Evolutionary conservation across 192 early-diverging fungal genomes (phyloP), one percentile per base, ranked within the genome.

Genomic region (Radiomyces spectabilis): DNA sequence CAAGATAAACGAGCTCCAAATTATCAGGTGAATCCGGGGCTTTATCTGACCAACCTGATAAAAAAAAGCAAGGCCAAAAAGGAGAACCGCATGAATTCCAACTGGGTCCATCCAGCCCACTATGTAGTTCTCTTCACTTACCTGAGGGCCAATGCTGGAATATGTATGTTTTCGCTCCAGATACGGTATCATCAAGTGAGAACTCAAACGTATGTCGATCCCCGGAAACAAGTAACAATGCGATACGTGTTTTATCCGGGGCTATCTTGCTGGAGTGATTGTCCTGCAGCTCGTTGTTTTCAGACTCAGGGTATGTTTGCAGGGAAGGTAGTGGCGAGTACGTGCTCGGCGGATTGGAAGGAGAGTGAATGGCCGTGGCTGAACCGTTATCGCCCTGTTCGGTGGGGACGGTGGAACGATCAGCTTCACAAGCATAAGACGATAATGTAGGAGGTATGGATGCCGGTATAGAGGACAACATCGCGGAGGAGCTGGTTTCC

Each of bases 1-100:
- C 46, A 25, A 48, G 46, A 27, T 48, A 48, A 29, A 48, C 46
- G 16, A 48, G 30, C 15, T 48, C 46, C n/a, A n/a, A n/a, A n/a
- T n/a, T n/a, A n/a, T n/a, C n/a, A n/a, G n/a, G n/a, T n/a, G n/a
- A n/a, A n/a, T n/a, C n/a, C n/a, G n/a, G n/a, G n/a, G n/a, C n/a
- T n/a, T n/a, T n/a, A 24, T 44, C 42, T 3, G 42, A 44, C 42
- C 42, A 44, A 10, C 42, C 42, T 44, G 21, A 40, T 18, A 18
- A 18, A 40, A 18, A 40, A 7, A 40, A 40, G 15, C 3, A 18
- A 19, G 8, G 15, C 7, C 15, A 18, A 4, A 40, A 40, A 40
- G 15, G 21, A 40, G 15, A 40, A 40, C 21, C 15, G 3, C 39
- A 18, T 18, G 15, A 40, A 2, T 40, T 40, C 21, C 8, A 19